Base-by-base conservation (phyloP, 768 basidiomycete species). In the Macrocybe gigantea region DNA sequence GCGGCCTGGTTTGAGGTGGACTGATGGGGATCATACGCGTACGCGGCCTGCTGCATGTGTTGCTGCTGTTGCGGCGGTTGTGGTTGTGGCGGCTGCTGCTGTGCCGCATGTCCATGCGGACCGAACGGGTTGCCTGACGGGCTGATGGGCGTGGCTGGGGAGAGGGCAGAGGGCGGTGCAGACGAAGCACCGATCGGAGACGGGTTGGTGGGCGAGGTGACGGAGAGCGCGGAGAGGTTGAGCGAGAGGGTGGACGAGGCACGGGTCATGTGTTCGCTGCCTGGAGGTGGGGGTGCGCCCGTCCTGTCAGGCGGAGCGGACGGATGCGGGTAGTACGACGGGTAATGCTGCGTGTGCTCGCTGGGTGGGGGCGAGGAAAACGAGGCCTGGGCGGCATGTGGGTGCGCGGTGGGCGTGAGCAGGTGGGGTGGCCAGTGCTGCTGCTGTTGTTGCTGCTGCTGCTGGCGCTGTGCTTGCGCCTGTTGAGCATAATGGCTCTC, bases 191-290 rank as follows among this genome's bases (percentile, higher is more conserved):
- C 77, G 59, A 80, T 77, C 39, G 85, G 83, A 9, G 83, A 85
- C 45, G 82, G 71, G 51, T 78, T 78, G 6, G 80, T 72, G 7
- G 84, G 83, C 14, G 83, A 85, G 37, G 82, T 64, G 47, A 88
- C 85, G 43, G 78, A 70, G 45, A 88, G 74, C 1, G 77, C 73
- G 22, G 79, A 80, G 48, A 89, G 71, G 60, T 87, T 88, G 60
- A 88, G 77, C 31, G 82, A 78, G 38, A 88, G 71, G 1, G 70
- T 60, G 33, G 73, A 64, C n/a, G 45, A 56, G 36, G 40, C 32
- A n/a, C 32, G 35, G 7, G 42, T 9, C 7, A 34, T 13, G 32
- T 34, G 9, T 11, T 34, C 42, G 15, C 42, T 34, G 29, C 32
- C 32, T 12, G 32, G 42, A 11, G 32, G 32, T 33, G 29, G 29